Conservation (phyloP, 345 rosid species). For the Draba incana region DNA sequence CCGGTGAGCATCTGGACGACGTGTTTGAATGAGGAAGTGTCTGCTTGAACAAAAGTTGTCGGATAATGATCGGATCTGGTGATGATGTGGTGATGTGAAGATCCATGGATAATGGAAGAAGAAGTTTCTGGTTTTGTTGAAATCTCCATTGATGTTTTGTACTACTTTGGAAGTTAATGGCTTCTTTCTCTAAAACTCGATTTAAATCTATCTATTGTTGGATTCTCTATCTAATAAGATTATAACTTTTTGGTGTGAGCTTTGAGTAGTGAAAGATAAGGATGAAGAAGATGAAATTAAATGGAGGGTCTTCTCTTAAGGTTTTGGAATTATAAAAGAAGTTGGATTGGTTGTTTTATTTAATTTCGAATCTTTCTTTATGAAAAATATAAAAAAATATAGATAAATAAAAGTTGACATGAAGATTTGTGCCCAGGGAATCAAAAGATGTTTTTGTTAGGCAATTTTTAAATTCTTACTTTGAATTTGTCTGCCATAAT, state of each 20-base stretch:
- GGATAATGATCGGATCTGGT: slow-evolving; percentile 95
- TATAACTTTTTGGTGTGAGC: slow-evolving; percentile 11
- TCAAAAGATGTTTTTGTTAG: slow-evolving; percentile 45
- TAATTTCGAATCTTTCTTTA: slow-evolving; percentile 42
- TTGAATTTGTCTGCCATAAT: slow-evolving; percentile 46
- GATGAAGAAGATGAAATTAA: slow-evolving; percentile 15
- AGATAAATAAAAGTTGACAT: slow-evolving; percentile 41
- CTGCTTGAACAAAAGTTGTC: slow-evolving; percentile 93
- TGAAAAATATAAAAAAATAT: not conserved
- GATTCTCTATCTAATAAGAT: not conserved
- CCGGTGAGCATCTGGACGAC: slow-evolving; percentile 98
- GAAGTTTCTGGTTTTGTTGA: slow-evolving; percentile 43
- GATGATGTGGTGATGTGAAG: slow-evolving; percentile 53
- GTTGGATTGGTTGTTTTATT: slow-evolving; percentile 37
- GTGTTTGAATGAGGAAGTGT: slow-evolving; percentile 83
- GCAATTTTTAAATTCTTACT: slow-evolving; percentile 35
- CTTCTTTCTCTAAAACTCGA: slow-evolving; percentile 50
- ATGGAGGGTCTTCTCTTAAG: slow-evolving; percentile 31
- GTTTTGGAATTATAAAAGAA: slow-evolving; percentile 45
- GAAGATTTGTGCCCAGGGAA: slow-evolving; percentile 43
- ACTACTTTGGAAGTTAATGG: slow-evolving; percentile 43
- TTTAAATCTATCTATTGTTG: slow-evolving; percentile 1
- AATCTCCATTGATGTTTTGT: slow-evolving; percentile 53
- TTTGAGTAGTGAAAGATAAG: slow-evolving; percentile 43
- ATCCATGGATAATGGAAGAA: slow-evolving; percentile 42